Evolutionary conservation across 2,329 filamentous ascomycete species (phyloP), one percentile per base, ranked within the genome.

Genomic region (Geosmithia morbida): DNA sequence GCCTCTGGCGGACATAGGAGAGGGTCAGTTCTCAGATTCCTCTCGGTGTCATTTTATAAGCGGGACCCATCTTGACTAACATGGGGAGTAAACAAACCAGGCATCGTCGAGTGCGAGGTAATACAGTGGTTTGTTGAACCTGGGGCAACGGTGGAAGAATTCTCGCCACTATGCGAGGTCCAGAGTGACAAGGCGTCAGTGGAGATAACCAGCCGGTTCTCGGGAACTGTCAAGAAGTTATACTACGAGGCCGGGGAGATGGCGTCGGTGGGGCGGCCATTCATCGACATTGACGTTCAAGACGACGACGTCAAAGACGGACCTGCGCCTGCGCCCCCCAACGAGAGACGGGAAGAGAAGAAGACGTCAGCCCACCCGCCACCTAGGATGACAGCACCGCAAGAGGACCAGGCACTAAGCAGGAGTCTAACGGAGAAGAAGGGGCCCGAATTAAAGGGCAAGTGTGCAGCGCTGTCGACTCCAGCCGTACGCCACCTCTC

Each of bases 81-180:
- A 20, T 29, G 6, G 7, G 11, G 41, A 8, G 22, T 8, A 26
- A 26, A 26, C 4, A 26, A 4, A 17, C 41, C 56, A 92, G 92
- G 92, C 48, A 98, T 97, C 59, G 89, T 92, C 61, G 92, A 98
- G 68, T 95, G 92, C 60, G 92, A 98, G 66, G 87, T 98, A 59
- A 97, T 97, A 58, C 92, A 98, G 70, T 98, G 92, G 92, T 98
- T 97, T 63, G 90, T 98, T 54, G 85, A 96, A 66, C 88, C 94
- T 45, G 90, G 89, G 49, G 92, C 92, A 37, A 82, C 85, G 49
- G 89, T 98, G 56, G 89, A 98, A 69, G 90, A 98, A 69, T 98
- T 95, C 75, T 92, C 94, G 56, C 92, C 90, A 50, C 75, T 98
- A 44, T 98, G 92, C 67, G 92, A 98, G 68, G 94, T 98, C 43